These are phyloP conservation scores for Phytopythium chamaehyphon DNA, from an alignment of 352 stramenopile species.

Conservation along the genomic window DNA sequence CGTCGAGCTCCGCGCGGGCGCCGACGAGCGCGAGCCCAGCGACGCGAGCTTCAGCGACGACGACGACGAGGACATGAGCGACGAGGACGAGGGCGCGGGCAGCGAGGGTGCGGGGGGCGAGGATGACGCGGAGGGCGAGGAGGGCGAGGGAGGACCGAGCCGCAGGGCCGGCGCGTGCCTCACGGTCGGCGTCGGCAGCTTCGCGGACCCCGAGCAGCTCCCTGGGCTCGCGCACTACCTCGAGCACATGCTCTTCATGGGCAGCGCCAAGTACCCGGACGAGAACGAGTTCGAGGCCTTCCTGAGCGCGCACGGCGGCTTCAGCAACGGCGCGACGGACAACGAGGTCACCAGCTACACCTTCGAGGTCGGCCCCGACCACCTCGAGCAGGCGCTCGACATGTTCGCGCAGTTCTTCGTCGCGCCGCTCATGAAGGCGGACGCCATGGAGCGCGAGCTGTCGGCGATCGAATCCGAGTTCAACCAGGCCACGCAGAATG, in stretches of 20 bases:
- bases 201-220: constrained; percentile 62
- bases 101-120: constrained; percentile 20
- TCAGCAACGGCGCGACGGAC: constrained; percentile 91
- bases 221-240: constrained; percentile 89
- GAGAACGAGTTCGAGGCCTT: constrained; percentile 93
- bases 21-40: constrained; percentile 15
- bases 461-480: constrained; percentile 89
- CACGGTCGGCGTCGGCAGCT: constrained; percentile 67
- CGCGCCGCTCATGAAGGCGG: constrained; percentile 74
- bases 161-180: constrained; percentile 57
- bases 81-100: constrained; percentile 21
- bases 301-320: constrained; percentile 85
- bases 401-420: constrained; percentile 97
- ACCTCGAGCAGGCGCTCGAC: constrained; percentile 72
- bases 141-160: constrained; percentile 15
- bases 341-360: constrained; percentile 92
- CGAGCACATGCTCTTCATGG: constrained; percentile 98
- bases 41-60: constrained; percentile 20
- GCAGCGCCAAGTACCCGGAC: constrained; percentile 88
- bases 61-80: constrained; percentile 23
- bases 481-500: constrained; percentile 68
- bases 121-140: constrained; percentile 37
- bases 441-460: constrained; percentile 79
- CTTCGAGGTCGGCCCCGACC: constrained; percentile 83
- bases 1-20: constrained; percentile 28